A percentile compares a stretch with the other conserved stretches of the same genome.
These are phyloP conservation scores for Dictyostelium firmibasis DNA, from an alignment of 78 protist genomes.

Conservation along the genomic window DNA sequence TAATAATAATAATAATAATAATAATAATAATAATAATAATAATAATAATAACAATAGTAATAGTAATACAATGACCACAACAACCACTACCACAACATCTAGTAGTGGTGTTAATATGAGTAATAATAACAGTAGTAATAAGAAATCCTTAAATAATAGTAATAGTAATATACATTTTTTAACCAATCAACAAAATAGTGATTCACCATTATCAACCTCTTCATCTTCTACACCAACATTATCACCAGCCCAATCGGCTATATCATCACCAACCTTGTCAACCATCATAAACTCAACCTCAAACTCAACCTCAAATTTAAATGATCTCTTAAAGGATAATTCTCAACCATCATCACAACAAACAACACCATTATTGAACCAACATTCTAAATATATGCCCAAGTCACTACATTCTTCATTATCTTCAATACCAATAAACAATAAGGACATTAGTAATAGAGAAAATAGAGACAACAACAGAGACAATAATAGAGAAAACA, in stretches of 20 bases:
- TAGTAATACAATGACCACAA: background rate
- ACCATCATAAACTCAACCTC: background rate
- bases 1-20: constrained; percentile 3
- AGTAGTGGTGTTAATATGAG: background rate
- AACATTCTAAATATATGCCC: background rate
- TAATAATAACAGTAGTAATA: background rate
- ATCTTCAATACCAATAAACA: background rate
- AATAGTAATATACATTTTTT: background rate
- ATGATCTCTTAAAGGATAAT: background rate
- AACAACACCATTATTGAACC: background rate
- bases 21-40: background rate
- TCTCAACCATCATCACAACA: background rate
- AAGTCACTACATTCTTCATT: background rate
- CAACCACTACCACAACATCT: background rate
- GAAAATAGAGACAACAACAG: background rate
- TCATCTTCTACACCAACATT: constrained; percentile 9
- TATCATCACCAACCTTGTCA: constrained; percentile 1
- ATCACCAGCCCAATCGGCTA: background rate
- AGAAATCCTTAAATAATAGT: background rate
- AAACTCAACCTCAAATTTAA: background rate
- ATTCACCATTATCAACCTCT: background rate
- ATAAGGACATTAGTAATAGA: background rate
- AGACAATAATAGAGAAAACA: background rate
- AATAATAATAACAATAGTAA: background rate
- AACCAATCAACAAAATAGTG: background rate